A percentile compares a stretch with the other conserved stretches of the same genome.
phyloP scores from a whole-genome alignment of 2,329 filamentous ascomycete species.

The Arthrinium puccinioides region DNA sequence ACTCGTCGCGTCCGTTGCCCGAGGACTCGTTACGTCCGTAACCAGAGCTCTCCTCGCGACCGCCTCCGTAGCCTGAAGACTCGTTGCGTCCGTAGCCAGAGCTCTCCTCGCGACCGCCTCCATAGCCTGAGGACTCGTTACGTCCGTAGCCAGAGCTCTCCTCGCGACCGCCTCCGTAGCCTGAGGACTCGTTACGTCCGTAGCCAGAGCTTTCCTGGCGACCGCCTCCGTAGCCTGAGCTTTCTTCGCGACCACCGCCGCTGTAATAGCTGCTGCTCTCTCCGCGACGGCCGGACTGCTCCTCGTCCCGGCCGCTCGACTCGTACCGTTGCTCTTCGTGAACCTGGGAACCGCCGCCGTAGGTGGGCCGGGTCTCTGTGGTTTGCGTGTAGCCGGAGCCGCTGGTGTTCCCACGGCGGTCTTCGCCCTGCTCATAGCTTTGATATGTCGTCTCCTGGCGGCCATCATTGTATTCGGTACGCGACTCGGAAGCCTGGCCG shows the following conservation, averaged over 20 bases:
- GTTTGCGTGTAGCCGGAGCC: slow-evolving; percentile 54
- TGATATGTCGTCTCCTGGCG: slow-evolving; percentile 52
- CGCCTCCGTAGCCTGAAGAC: slow-evolving; percentile 1
- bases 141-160: slow-evolving; percentile 9
- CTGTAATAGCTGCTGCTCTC: slow-evolving; percentile 13
- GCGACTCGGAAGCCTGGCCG: slow-evolving; percentile 51
- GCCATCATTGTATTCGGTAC: slow-evolving; percentile 52
- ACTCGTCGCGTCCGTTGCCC: slow-evolving; percentile 4
- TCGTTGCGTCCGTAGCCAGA: slow-evolving; percentile 4
- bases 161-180: slow-evolving; percentile 8
- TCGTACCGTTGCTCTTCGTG: slow-evolving; percentile 46
- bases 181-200: slow-evolving; percentile 6
- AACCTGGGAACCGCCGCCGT: slow-evolving; percentile 51
- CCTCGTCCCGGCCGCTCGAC: slow-evolving; percentile 23
- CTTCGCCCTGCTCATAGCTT: slow-evolving; percentile 51
- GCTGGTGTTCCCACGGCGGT: slow-evolving; percentile 28
- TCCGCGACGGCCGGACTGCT: slow-evolving; percentile 10
- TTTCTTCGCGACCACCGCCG: slow-evolving; percentile 14
- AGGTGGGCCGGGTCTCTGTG: slow-evolving; percentile 43
- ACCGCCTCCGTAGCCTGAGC: slow-evolving; percentile 13
- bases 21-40: slow-evolving; percentile 7
- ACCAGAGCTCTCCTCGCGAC: slow-evolving; percentile 4
- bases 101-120: slow-evolving; percentile 11
- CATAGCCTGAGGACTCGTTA: slow-evolving; percentile 8
- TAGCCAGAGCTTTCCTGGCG: slow-evolving; percentile 16